A percentile compares a stretch with the other conserved stretches of the same genome.
These are phyloP conservation scores for Candida quercuum DNA, from an alignment of 805 yeast species.

Conservation along the genomic window DNA sequence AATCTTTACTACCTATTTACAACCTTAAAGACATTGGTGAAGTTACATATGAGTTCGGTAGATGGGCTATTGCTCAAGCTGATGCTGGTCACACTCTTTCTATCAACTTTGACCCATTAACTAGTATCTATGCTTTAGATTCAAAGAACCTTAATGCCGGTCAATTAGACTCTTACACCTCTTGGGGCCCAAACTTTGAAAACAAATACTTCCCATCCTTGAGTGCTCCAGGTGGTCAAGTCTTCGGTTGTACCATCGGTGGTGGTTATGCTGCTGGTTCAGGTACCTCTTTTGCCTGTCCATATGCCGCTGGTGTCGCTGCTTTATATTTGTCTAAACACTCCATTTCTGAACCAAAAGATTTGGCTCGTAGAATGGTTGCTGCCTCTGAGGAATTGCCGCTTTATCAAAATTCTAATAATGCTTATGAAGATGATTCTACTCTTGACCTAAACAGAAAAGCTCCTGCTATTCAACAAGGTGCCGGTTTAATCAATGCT, in stretches of 20 bases:
- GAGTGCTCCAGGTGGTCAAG: slow-evolving; percentile 16
- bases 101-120: slow-evolving; percentile 1
- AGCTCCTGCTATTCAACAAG: slow-evolving; percentile 13
- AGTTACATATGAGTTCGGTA: slow-evolving; percentile 6
- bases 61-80: slow-evolving; percentile 5
- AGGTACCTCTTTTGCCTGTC: slow-evolving; percentile 14
- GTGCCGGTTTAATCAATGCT: slow-evolving; percentile 15
- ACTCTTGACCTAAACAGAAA: slow-evolving; percentile 1
- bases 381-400: slow-evolving; percentile 3
- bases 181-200: slow-evolving; percentile 17
- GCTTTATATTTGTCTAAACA: slow-evolving; percentile 7
- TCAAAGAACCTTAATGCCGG: slow-evolving; percentile 6
- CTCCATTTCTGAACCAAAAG: slow-evolving; percentile 4
- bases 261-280: slow-evolving; percentile 6
- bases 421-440: slow-evolving; percentile 3
- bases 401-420: not conserved
- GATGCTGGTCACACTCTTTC: slow-evolving; percentile 6
- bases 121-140: not conserved
- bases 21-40: slow-evolving; percentile 2
- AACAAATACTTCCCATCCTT: slow-evolving; percentile 12
- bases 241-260: slow-evolving; percentile 10
- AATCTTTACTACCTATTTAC: not conserved
- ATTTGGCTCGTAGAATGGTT: slow-evolving; percentile 3
- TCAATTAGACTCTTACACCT: slow-evolving; percentile 8
- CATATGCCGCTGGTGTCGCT: slow-evolving; percentile 14